These are phyloP conservation scores for Trypanosomatidae sp. DNA, from an alignment of 208 protist species.

Conservation along the genomic window DNA sequence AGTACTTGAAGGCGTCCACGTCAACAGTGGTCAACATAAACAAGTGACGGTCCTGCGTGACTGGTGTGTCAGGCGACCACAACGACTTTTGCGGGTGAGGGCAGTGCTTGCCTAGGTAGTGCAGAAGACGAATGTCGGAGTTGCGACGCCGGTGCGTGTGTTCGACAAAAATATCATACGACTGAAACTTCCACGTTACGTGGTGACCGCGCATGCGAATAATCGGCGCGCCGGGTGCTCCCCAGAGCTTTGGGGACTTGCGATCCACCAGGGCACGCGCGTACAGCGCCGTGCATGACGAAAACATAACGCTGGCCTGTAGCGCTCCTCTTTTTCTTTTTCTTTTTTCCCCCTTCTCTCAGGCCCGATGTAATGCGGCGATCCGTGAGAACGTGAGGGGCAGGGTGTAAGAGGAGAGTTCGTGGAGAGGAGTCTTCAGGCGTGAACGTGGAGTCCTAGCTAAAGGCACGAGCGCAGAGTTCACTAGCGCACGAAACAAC, in stretches of 20 bases:
- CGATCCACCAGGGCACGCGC: conserved; percentile 67
- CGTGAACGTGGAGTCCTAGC: neutral
- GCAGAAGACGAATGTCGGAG: conserved; percentile 84
- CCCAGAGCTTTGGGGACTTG: conserved; percentile 74
- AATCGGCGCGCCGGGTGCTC: conserved; percentile 81
- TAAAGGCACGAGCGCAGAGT: neutral
- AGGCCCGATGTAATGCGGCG: neutral
- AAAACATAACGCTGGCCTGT: conserved; percentile 15
- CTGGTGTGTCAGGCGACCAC: conserved; percentile 91
- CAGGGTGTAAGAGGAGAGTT: neutral
- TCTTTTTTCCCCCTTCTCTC: neutral
- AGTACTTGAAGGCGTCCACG: conserved; percentile 93
- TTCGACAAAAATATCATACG: conserved; percentile 87
- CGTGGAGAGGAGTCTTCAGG: neutral
- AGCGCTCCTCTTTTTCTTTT: neutral
- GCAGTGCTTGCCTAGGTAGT: conserved; percentile 91
- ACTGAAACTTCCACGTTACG: conserved; percentile 88
- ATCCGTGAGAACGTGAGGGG: neutral
- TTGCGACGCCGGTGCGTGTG: conserved; percentile 83
- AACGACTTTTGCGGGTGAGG: conserved; percentile 93
- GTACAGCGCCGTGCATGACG: conserved; percentile 8
- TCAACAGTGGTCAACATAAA: conserved; percentile 92
- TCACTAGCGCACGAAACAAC: neutral
- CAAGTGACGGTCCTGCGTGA: conserved; percentile 89
- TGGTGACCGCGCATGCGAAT: conserved; percentile 88